A percentile compares a stretch with the other conserved stretches of the same genome.
These are phyloP conservation scores for Peronosclerospora sorghi DNA, from an alignment of 352 stramenopile species.

Conservation along the genomic window DNA sequence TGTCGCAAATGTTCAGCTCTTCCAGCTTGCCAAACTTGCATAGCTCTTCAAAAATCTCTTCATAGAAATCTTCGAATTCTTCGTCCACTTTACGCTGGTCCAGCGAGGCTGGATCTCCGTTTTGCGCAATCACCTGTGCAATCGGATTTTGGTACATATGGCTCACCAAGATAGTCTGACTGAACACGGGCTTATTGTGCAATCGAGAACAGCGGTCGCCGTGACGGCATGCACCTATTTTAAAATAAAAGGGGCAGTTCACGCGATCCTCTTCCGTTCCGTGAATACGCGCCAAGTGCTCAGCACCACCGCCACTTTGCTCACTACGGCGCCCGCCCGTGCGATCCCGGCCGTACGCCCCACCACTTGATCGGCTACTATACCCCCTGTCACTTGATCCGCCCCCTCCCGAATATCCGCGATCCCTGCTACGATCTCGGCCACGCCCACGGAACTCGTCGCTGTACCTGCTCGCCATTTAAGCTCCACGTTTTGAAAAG, in stretches of 20 bases:
- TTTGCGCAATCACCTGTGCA: slow-evolving; percentile 81
- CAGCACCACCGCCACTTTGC: slow-evolving; percentile 77
- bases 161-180: slow-evolving; percentile 96
- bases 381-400: slow-evolving; percentile 20
- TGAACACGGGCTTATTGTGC: slow-evolving; percentile 98
- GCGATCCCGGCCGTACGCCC: slow-evolving; percentile 43
- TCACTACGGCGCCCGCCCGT: slow-evolving; percentile 43
- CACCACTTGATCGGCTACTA: slow-evolving; percentile 31
- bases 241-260: slow-evolving; percentile 99
- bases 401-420: slow-evolving; percentile 28
- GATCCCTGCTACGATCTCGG: slow-evolving; percentile 64
- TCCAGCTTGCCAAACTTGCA: slow-evolving; percentile 98
- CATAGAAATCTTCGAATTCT: slow-evolving; percentile 95
- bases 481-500: slow-evolving; percentile 11
- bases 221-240: slow-evolving; percentile 99
- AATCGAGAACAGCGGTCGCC: slow-evolving; percentile 96
- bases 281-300: slow-evolving; percentile 95
- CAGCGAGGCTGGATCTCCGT: slow-evolving; percentile 69
- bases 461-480: slow-evolving; percentile 61
- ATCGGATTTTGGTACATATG: slow-evolving; percentile 97
- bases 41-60: slow-evolving; percentile 97
- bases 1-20: slow-evolving; percentile 98
- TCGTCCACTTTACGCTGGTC: slow-evolving; percentile 90
- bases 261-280: slow-evolving; percentile 95
- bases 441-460: slow-evolving; percentile 54